These are phyloP conservation scores for Ganoderma lucidum DNA, from an alignment of 1,284 basidiomycete genomes.

Conservation along the genomic window DNA sequence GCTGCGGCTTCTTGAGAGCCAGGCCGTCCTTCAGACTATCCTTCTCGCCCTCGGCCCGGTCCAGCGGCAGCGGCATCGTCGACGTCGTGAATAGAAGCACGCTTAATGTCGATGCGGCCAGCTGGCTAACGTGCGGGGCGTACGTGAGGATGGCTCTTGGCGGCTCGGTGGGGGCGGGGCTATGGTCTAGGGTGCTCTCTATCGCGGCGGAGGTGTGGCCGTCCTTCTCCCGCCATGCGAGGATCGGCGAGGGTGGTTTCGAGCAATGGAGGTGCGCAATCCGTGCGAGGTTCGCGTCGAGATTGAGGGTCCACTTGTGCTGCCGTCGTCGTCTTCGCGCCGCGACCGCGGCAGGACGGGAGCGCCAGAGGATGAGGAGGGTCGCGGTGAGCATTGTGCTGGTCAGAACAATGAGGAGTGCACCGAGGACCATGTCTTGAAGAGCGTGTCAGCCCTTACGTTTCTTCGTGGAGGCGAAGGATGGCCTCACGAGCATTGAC, in stretches of 20 bases:
- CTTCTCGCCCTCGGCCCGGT: conserved; percentile 27
- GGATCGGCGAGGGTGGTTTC: background rate
- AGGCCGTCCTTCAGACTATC: background rate
- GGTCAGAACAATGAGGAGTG: conserved; percentile 32
- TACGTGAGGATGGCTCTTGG: conserved; percentile 13
- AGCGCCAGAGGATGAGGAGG: conserved; percentile 33
- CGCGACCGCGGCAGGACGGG: conserved; percentile 28
- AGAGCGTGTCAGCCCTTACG: too few species aligned
- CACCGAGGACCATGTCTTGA: too few species aligned
- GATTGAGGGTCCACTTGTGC: conserved; percentile 1
- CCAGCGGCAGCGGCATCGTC: conserved; percentile 28
- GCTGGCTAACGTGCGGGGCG: conserved; percentile 14
- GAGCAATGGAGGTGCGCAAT: background rate
- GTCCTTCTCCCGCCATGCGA: background rate
- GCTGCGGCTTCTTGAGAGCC: conserved; percentile 5
- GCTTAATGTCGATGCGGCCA: conserved; percentile 26
- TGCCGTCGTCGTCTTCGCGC: conserved; percentile 15
- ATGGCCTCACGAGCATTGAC: background rate
- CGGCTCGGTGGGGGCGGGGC: background rate
- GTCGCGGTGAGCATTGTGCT: conserved; percentile 34
- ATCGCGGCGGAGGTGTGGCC: conserved; percentile 6
- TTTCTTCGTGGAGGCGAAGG: background rate
- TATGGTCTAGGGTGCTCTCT: conserved; percentile 1
- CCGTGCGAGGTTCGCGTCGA: conserved; percentile 5
- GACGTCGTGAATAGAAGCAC: conserved; percentile 32